These are phyloP conservation scores for Crithidia sp. DNA, from an alignment of 208 protist genomes.

Conservation along the genomic window DNA sequence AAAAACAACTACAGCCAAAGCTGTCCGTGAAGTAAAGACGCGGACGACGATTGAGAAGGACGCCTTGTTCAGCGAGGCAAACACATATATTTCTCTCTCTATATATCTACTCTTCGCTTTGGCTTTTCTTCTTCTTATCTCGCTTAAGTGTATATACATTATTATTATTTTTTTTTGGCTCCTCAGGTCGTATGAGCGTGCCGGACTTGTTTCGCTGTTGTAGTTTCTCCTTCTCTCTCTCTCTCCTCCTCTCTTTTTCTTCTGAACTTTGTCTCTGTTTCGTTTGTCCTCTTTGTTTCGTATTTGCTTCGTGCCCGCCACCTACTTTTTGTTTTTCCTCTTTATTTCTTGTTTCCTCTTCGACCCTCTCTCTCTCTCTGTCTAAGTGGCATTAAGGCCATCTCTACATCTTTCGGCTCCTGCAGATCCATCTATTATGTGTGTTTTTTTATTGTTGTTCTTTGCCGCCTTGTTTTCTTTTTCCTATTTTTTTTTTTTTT, in stretches of 20 bases:
- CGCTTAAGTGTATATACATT: too few relatives aligned
- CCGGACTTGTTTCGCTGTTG: not conserved
- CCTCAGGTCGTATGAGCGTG: too few relatives aligned
- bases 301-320: not conserved
- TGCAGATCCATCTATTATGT: not conserved
- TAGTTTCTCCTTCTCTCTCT: not conserved
- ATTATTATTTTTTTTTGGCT: too few relatives aligned
- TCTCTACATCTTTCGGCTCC: slow-evolving; percentile 1
- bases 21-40: too few relatives aligned
- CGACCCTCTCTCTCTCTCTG: not conserved
- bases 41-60: too few relatives aligned
- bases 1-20: too few relatives aligned
- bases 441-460: not conserved
- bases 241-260: not conserved
- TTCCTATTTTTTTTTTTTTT: slow-evolving; percentile 19
- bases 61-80: too few relatives aligned
- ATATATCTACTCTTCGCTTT: too few relatives aligned
- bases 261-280: not conserved
- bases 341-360: not conserved
- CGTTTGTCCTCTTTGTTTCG: not conserved
- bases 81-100: too few relatives aligned
- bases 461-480: not conserved
- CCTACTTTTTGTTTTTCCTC: not conserved
- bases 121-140: too few relatives aligned
- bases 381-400: slow-evolving; percentile 7